phyloP scores from a whole-genome alignment of 2,329 filamentous ascomycete species.

The Botrytis cinerea region DNA sequence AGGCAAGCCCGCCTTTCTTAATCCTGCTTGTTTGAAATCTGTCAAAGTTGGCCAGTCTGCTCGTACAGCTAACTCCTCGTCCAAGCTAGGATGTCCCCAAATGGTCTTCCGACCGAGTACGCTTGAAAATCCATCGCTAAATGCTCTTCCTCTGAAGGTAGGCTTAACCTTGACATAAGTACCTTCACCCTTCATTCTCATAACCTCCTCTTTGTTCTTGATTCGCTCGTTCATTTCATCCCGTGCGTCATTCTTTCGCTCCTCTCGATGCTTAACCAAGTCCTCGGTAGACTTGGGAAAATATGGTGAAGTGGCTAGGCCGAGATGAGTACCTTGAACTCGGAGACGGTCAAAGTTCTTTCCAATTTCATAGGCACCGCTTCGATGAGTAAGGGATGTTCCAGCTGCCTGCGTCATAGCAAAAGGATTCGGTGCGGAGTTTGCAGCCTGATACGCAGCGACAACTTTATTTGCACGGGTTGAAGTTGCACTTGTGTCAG shows the following conservation, averaged over 20 bases:
- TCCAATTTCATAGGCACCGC: not conserved
- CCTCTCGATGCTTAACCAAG: slow-evolving; percentile 11
- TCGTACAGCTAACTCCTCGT: not conserved
- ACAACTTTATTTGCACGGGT: not conserved
- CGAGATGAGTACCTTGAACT: slow-evolving; percentile 1
- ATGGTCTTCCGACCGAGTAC: not conserved
- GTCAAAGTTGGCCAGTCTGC: slow-evolving; percentile 11
- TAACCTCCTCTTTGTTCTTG: slow-evolving; percentile 7
- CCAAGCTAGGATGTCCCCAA: not conserved
- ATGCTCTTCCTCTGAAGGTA: not conserved
- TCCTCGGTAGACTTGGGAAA: slow-evolving; percentile 3
- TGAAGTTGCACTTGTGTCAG: too few relatives aligned
- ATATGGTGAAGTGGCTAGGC: not conserved
- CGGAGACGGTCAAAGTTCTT: slow-evolving; percentile 7
- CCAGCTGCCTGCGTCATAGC: not conserved
- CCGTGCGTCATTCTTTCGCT: not conserved
- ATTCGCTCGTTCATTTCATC: slow-evolving; percentile 15
- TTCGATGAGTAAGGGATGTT: slow-evolving; percentile 13
- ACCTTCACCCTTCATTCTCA: not conserved
- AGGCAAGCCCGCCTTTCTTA: not conserved
- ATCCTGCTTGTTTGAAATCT: slow-evolving; percentile 11
- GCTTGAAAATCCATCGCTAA: not conserved
- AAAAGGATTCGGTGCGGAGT: not conserved
- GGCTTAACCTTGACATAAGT: not conserved
- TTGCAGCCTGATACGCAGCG: not conserved